Evolutionary conservation across 257 asterid genomes (phyloP).

Genomic region (Lycium ferocissimum): DNA sequence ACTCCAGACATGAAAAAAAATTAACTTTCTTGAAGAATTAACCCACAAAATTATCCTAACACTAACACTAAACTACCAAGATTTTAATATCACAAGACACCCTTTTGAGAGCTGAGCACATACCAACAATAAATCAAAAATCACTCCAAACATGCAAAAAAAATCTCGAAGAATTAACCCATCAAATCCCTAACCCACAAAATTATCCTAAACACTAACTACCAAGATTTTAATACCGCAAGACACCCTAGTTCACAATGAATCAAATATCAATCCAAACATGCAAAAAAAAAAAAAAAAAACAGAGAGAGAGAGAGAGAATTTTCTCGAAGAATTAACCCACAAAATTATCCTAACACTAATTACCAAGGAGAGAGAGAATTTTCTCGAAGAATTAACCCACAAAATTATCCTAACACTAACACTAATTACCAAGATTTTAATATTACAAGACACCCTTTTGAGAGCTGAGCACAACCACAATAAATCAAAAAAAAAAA

Average conservation of each 20-base stretch:
- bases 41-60: neutral
- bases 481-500: neutral
- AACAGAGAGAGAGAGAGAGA: no score
- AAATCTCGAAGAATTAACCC: slow-evolving; percentile 14
- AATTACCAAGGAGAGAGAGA: no score
- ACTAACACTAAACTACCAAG: neutral
- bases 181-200: slow-evolving; percentile 26
- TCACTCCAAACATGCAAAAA: slow-evolving; percentile 18
- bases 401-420: slow-evolving; percentile 26
- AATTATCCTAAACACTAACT: slow-evolving; percentile 10
- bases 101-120: slow-evolving; percentile 15
- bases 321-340: neutral
- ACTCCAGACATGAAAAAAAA: neutral
- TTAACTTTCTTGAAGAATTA: neutral
- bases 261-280: neutral
- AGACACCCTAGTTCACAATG: slow-evolving; percentile 18
- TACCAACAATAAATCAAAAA: neutral
- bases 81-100: neutral
- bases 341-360: neutral
- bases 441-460: slow-evolving; percentile 23
- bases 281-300: slow-evolving; percentile 27
- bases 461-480: slow-evolving; percentile 31
- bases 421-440: slow-evolving; percentile 26
- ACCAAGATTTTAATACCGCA: slow-evolving; percentile 31
- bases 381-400: slow-evolving; percentile 12